phyloP scores from a whole-genome alignment of 1,139 yeast genomes.

The Geotrichum carabidarum region DNA sequence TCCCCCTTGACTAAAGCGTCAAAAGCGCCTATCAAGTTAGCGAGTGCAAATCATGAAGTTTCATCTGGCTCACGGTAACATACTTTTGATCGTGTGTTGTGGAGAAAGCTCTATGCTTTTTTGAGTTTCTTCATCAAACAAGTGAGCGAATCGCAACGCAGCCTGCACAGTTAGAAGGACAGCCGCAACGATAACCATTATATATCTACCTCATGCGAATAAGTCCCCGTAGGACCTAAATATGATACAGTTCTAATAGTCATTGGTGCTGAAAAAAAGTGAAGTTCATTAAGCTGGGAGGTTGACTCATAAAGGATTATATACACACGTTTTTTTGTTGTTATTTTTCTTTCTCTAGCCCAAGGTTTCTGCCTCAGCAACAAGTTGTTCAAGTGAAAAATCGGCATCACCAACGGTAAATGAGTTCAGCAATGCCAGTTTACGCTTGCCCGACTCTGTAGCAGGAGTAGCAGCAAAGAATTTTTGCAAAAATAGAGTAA shows the following conservation, averaged over 20 bases:
- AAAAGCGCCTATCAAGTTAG: constrained; percentile 50
- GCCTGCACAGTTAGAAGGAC: constrained; percentile 44
- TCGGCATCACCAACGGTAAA: constrained; percentile 65
- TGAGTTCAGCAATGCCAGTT: constrained; percentile 53
- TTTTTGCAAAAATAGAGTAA: constrained; percentile 76
- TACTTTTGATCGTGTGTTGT: constrained; percentile 30
- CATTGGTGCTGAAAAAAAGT: background rate
- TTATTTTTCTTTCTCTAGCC: constrained; percentile 38
- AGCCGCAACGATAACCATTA: background rate
- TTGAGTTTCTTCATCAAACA: constrained; percentile 43
- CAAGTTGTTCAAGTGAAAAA: constrained; percentile 62
- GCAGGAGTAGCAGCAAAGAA: constrained; percentile 70
- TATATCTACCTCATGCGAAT: constrained; percentile 67
- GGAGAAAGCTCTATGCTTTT: constrained; percentile 23
- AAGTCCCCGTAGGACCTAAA: constrained; percentile 86
- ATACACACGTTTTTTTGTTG: background rate
- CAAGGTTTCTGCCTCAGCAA: constrained; percentile 66
- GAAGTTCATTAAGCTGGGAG: background rate
- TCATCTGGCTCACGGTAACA: constrained; percentile 1
- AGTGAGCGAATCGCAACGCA: constrained; percentile 53
- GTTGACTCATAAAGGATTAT: background rate
- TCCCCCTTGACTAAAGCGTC: constrained; percentile 42
- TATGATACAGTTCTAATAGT: constrained; percentile 49
- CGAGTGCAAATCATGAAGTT: no score
- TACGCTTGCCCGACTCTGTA: constrained; percentile 39